These are phyloP conservation scores for Pestalotiopsis sp. DNA, from an alignment of 2,329 filamentous ascomycete genomes.

Conservation along the genomic window DNA sequence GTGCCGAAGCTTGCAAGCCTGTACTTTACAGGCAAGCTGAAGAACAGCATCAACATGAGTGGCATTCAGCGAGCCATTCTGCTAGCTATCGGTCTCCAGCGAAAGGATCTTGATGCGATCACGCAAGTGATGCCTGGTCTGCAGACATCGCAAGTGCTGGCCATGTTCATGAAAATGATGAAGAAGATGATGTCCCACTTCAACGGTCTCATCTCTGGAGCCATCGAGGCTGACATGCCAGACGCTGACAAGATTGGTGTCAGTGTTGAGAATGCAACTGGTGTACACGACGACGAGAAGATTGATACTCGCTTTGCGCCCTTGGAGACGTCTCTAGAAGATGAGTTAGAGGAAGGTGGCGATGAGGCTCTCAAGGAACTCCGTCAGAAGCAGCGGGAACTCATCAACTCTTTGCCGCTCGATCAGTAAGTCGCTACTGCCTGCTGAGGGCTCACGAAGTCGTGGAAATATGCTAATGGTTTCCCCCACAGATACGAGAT, in stretches of 20 bases:
- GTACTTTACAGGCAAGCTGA: conserved; percentile 82
- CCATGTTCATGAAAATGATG: conserved; percentile 97
- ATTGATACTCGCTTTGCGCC: conserved; percentile 70
- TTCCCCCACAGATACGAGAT: conserved; percentile 61
- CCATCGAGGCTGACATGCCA: conserved; percentile 70
- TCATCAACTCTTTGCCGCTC: conserved; percentile 89
- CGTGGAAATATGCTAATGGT: conserved; percentile 10
- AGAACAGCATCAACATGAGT: conserved; percentile 68
- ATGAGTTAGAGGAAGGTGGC: conserved; percentile 83
- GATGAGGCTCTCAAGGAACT: conserved; percentile 74
- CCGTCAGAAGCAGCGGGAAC: conserved; percentile 78
- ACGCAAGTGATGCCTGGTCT: conserved; percentile 74
- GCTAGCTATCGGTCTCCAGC: conserved; percentile 87
- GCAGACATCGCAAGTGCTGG: conserved; percentile 77
- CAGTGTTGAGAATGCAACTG: conserved; percentile 60
- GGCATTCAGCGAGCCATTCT: conserved; percentile 87
- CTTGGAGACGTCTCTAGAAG: conserved; percentile 71
- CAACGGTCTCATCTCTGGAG: conserved; percentile 72
- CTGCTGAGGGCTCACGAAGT: background rate
- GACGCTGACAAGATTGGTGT: conserved; percentile 59
- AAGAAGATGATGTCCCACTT: conserved; percentile 85
- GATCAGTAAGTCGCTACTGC: conserved; percentile 67
- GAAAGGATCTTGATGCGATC: conserved; percentile 81
- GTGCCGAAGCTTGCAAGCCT: conserved; percentile 80
- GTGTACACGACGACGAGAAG: conserved; percentile 71